Percentiles rank a stretch among this genome's conserved stretches.
phyloP scores from a whole-genome alignment of 805 yeast species.

The Ogataea chonburiensis region DNA sequence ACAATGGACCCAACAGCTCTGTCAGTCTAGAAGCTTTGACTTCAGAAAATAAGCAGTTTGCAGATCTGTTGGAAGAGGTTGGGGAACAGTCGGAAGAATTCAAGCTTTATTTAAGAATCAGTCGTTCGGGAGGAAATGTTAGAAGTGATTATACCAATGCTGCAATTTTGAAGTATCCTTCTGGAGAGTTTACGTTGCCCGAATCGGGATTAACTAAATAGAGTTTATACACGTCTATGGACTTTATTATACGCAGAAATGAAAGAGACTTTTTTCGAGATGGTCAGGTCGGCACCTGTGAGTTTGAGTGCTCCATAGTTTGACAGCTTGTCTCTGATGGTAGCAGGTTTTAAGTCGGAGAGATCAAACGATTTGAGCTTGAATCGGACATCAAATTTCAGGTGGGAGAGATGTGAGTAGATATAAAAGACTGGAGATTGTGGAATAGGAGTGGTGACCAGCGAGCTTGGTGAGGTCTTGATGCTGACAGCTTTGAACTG shows the following conservation, averaged over 20 bases:
- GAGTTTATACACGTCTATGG: slow-evolving; percentile 4
- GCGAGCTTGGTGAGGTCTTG: slow-evolving; percentile 37
- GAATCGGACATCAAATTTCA: slow-evolving; percentile 18
- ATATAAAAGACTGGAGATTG: slow-evolving; percentile 13
- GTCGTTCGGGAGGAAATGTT: slow-evolving; percentile 33
- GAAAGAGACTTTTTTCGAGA: slow-evolving; percentile 45
- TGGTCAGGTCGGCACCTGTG: slow-evolving; percentile 44
- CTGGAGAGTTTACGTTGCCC: slow-evolving; percentile 42
- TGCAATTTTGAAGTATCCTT: slow-evolving; percentile 57
- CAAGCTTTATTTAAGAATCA: slow-evolving; percentile 55
- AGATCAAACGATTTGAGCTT: slow-evolving; percentile 26
- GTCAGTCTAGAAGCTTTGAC: slow-evolving; percentile 43
- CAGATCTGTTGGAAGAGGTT: slow-evolving; percentile 34
- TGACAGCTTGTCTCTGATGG: slow-evolving; percentile 31
- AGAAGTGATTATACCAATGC: slow-evolving; percentile 68
- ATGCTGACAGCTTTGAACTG: slow-evolving; percentile 38
- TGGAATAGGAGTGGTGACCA: slow-evolving; percentile 38
- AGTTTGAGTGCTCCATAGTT: slow-evolving; percentile 50
- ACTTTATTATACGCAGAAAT: slow-evolving; percentile 21
- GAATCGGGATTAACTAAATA: slow-evolving; percentile 18
- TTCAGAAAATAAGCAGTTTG: slow-evolving; percentile 29
- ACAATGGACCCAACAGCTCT: slow-evolving; percentile 51
- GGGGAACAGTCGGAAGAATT: slow-evolving; percentile 33
- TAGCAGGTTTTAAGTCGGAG: slow-evolving; percentile 10
- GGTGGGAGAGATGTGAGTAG: slow-evolving; percentile 12